A percentile compares a stretch with the other conserved stretches of the same genome.
Conservation (phyloP, 768 basidiomycete species). For the Tricholoma saponaceum region DNA sequence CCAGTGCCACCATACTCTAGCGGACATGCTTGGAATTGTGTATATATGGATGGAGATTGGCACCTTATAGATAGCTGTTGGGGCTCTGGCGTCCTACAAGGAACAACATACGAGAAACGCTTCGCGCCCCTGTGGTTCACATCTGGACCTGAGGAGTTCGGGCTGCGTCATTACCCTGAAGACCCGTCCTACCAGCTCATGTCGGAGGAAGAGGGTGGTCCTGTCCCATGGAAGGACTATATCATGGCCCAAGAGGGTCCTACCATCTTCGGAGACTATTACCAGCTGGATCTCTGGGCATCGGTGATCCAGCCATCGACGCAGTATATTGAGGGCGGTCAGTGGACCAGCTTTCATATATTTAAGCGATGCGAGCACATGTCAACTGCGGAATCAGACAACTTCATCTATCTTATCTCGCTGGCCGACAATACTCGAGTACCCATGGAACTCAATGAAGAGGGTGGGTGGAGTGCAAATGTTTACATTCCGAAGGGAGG, state of each 20-base stretch:
- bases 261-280: constrained; percentile 29
- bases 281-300: constrained; percentile 29
- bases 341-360: constrained; percentile 32
- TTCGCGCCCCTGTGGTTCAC: constrained; percentile 41
- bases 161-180: constrained; percentile 38
- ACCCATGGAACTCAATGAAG: constrained; percentile 29
- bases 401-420: constrained; percentile 36
- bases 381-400: constrained; percentile 36
- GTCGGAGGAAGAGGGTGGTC: constrained; percentile 32
- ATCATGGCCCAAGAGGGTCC: constrained; percentile 39
- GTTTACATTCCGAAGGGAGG: constrained; percentile 31
- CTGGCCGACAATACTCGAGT: constrained; percentile 28
- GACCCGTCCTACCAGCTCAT: constrained; percentile 41
- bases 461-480: constrained; percentile 38
- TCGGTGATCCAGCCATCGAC: constrained; percentile 31
- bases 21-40: constrained; percentile 50
- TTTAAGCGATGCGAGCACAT: constrained; percentile 46
- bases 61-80: constrained; percentile 44
- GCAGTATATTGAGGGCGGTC: constrained; percentile 28
- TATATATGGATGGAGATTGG: constrained; percentile 41
- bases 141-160: constrained; percentile 38
- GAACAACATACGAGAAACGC: constrained; percentile 27
- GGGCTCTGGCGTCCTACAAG: constrained; percentile 42
- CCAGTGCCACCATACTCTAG: constrained; percentile 31
- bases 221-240: constrained; percentile 41